Base-by-base conservation (phyloP, 345 rosid species). In the Aquilaria malaccensis region DNA sequence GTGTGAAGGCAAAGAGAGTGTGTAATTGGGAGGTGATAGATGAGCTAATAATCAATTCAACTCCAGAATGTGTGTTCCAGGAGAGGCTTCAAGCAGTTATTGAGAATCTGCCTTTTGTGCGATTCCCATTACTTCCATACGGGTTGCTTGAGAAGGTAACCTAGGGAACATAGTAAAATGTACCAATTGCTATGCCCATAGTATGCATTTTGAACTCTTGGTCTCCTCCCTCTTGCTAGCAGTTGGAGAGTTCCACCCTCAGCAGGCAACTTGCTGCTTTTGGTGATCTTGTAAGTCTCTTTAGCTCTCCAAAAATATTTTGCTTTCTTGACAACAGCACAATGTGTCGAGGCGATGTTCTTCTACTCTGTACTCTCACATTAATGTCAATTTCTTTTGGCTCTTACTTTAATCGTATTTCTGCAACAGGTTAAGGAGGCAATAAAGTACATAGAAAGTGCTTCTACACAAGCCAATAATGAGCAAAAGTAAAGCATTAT, bases 61-160 rank as follows among this genome's bases (percentile, higher is more conserved):
- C 71, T 29, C 76, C 77, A 45, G 88, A 79, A 54, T 61, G 50
- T 56, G 70, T 81, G 77, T 86, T 82, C 56, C 58, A 74, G 67
- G 96, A 83, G 56, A 85, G 95, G 82, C 80, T 85, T 74, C 79
- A 74, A 61, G 67, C 70, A 22, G 65, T 88, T 68, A 65, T 72
- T 74, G 80, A 81, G 70, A 64, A 88, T 63, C 66, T 94, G 69
- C 85, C 91, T 45, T 80, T 62, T 66, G 87, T 86, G 56, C 88
- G 99, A 67, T 91, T 88, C 80, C 83, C 91, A 33, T 78, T 91
- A 72, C 56, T 94, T 70, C 81, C 99, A 49, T 61, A 60, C 53
- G 69, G 69, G 70, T 68, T 91, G 64, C 89, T 94, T 65, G 59
- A 79, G 69, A 91, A 80, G 89, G 99, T 54, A 29, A 64, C 49